Base-by-base conservation (phyloP, 1,284 basidiomycete genomes). In the Cutaneotrichosporon dermatis region DNA sequence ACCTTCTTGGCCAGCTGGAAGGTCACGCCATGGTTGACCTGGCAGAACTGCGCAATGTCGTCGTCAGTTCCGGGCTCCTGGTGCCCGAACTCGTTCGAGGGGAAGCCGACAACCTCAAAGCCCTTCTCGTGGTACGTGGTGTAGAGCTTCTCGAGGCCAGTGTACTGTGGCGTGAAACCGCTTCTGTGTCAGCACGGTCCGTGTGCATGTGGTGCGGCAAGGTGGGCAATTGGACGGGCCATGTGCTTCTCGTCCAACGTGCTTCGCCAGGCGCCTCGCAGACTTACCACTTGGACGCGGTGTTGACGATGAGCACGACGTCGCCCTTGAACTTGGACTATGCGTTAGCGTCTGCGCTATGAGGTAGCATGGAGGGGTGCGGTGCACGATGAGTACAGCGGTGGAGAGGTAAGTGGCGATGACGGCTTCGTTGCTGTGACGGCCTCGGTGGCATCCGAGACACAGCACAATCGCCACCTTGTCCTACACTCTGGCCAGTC, bases 1-100 rank as follows among this genome's bases (percentile, higher is more conserved):
- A 74, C 76, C 73, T 92, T 92, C 79, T 86, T 87, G 84, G 90
- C 89, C 56, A 92, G 80, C 6, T 88, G 88, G 80, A 92, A 92
- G 6, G 83, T 84, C 16, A 92, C 89, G 36, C 89, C 89, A 70
- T 91, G 86, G 80, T 92, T 92, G 64, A 84, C 70, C 69, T 86
- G 73, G 66, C 76, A 78, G 69, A 78, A 78, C 45, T 71, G 81
- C 16, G 81, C 81, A 66, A 93, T 88, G 54, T 83, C 82, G 16
- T 81, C 82, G 69, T 92, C 89, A 35, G 83, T 81, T 33, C 83
- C 87, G 1, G 89, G 89, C 71, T 93, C 90, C 79, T 92, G 89
- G 52, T 35, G 33, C 50, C 51, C 68, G 69, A 80, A 79, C 71
- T 83, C 79, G 67, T 82, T 80, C 59, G 77, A 79, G 11, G 81